Evolutionary conservation across 2,329 filamentous ascomycete genomes (phyloP), one percentile per base, ranked within the genome.

Genomic region (Colletotrichum endophyticum): DNA sequence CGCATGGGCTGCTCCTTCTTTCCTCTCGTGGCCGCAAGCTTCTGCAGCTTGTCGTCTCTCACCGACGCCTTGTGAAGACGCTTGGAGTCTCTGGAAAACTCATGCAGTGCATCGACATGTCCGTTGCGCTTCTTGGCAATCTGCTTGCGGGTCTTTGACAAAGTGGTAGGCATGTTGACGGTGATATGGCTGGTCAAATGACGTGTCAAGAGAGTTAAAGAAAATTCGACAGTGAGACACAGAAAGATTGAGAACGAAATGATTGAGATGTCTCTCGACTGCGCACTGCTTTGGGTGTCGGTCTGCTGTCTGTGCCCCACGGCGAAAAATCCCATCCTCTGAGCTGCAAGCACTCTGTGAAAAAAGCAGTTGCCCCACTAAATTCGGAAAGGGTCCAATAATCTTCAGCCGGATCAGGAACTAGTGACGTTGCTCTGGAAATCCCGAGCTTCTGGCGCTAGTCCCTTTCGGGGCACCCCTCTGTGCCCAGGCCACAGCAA

Each of bases 91-190:
- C 97, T 91, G 77, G 96, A 98, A 84, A 95, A 95, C 85, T 96
- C 94, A 82, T 99, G 96, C 27, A 99, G 89, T 15, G 94, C 90
- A 34, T 93, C 93, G 63, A 95, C 90, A 53, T 92, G 92, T 25
- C 92, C 92, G 79, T 92, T 92, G 79, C 94, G 92, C 90, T 98
- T 98, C 88, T 98, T 98, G 39, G 92, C 88, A 79, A 99, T 96
- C 79, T 95, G 92, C 87, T 99, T 99, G 78, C 94, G 92, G 25
- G 97, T 94, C 84, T 98, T 99, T 78, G 92, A 88, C 8, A 98
- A 87, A 61, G 93, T 92, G 82, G 92, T 94, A 16, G 95, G 91
- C 96, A 98, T 98, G 28, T 81, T 89, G 82, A 72, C 25, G 53
- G 25, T 13, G 15, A 8, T n/a, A 16, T 9, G 36, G 8, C 19